A percentile compares a stretch with the other conserved stretches of the same genome.
These are phyloP conservation scores for Suillus cothurnatus DNA, from an alignment of 768 basidiomycete species.

Conservation along the genomic window DNA sequence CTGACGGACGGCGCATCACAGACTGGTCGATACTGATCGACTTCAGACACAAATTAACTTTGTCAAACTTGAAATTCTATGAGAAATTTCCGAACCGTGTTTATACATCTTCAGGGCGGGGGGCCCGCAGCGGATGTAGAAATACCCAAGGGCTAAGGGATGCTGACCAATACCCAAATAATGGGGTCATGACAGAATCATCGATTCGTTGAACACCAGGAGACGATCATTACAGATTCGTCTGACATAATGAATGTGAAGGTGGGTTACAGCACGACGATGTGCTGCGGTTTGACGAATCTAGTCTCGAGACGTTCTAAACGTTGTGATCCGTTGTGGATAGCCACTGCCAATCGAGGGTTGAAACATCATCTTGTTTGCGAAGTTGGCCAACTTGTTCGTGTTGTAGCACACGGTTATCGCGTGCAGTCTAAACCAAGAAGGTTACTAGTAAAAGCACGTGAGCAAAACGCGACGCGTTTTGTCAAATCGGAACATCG, in stretches of 20 bases:
- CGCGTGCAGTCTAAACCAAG: constrained; percentile 7
- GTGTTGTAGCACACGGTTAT: not conserved
- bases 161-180: constrained; percentile 1
- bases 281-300: not conserved
- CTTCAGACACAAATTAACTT: not conserved
- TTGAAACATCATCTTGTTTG: constrained; percentile 1
- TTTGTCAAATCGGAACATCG: constrained; percentile 34
- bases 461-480: constrained; percentile 26
- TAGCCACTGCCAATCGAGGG: not conserved
- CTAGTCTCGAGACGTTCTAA: not conserved
- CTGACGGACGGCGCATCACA: not conserved
- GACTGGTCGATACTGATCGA: not conserved
- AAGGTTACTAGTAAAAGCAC: constrained; percentile 7
- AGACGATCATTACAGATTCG: constrained; percentile 7
- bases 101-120: constrained; percentile 2
- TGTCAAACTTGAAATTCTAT: not conserved
- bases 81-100: not conserved
- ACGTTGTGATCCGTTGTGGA: not conserved
- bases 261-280: not conserved
- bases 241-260: not conserved
- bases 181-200: not conserved
- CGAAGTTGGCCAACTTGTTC: not conserved
- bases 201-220: not conserved
- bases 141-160: constrained; percentile 4
- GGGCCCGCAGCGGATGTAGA: constrained; percentile 1